Evolutionary conservation across 2,329 filamentous ascomycete genomes (phyloP).

Genomic region (Aspergillus sojae): DNA sequence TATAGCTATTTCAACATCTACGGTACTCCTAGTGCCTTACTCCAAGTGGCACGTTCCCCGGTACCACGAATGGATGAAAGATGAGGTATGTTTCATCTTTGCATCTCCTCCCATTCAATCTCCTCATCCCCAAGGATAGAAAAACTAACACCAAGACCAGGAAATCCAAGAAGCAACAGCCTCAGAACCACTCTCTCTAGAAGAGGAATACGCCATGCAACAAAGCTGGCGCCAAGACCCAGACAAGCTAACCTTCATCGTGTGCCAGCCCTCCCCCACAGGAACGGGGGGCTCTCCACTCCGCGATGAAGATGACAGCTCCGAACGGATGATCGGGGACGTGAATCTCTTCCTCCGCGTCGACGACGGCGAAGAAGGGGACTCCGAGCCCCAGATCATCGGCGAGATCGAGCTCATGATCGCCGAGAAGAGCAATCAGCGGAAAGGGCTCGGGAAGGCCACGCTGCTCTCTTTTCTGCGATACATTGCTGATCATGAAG

Average conservation of each 20-base stretch:
- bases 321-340: constrained; percentile 68
- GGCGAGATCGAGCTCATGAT: constrained; percentile 91
- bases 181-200: constrained; percentile 77
- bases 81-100: constrained; percentile 56
- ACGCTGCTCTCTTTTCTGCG: constrained; percentile 69
- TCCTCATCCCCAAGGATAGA: background rate
- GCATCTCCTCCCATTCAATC: background rate
- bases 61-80: constrained; percentile 93
- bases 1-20: constrained; percentile 67
- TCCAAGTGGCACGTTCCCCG: constrained; percentile 75
- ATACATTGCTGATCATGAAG: constrained; percentile 63
- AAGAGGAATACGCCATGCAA: constrained; percentile 89
- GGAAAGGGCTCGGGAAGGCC: constrained; percentile 66
- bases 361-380: constrained; percentile 54
- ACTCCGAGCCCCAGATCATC: constrained; percentile 43
- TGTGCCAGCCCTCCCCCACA: constrained; percentile 59
- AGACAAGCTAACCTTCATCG: constrained; percentile 92
- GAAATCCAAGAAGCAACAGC: constrained; percentile 82
- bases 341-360: constrained; percentile 78
- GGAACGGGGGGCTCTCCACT: background rate
- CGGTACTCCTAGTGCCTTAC: constrained; percentile 80
- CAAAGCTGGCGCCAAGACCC: constrained; percentile 76
- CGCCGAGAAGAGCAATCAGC: constrained; percentile 59
- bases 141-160: constrained; percentile 31
- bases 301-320: constrained; percentile 54